phyloP scores from a whole-genome alignment of 1,284 basidiomycete species.

The Cutaneotrichosporon cutaneum region DNA sequence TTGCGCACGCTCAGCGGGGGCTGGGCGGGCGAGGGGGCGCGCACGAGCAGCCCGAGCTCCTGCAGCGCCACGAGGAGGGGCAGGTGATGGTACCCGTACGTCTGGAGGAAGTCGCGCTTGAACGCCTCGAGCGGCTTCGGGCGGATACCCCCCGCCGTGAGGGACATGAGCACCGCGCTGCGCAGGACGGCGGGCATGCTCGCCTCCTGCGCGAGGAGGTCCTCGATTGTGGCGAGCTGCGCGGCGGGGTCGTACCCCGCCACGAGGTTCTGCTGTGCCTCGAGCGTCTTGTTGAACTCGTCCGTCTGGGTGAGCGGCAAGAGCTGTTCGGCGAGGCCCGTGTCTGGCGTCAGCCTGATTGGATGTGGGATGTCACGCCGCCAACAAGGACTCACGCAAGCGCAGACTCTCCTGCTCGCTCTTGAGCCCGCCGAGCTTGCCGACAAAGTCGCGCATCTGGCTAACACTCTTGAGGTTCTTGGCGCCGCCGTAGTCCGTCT shows the following conservation, averaged over 20 bases:
- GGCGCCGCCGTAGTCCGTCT: slow-evolving; percentile 70
- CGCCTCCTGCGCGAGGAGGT: slow-evolving; percentile 71
- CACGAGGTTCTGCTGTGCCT: slow-evolving; percentile 95
- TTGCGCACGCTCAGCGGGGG: slow-evolving; percentile 74
- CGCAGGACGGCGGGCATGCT: slow-evolving; percentile 75
- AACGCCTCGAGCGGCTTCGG: slow-evolving; percentile 79
- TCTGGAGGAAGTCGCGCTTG: slow-evolving; percentile 89
- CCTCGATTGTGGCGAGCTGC: slow-evolving; percentile 79
- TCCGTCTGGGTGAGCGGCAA: slow-evolving; percentile 82
- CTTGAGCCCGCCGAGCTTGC: slow-evolving; percentile 86
- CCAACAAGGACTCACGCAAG: slow-evolving; percentile 64
- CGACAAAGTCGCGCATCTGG: slow-evolving; percentile 92
- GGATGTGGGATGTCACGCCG: neutral
- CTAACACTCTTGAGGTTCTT: slow-evolving; percentile 72
- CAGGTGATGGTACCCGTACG: slow-evolving; percentile 87
- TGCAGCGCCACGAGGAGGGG: slow-evolving; percentile 80
- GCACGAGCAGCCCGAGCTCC: slow-evolving; percentile 63
- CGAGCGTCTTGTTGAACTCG: slow-evolving; percentile 84
- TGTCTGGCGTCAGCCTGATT: slow-evolving; percentile 62
- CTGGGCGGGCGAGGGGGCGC: slow-evolving; percentile 42
- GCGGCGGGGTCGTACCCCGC: slow-evolving; percentile 77
- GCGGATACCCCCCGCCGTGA: slow-evolving; percentile 83
- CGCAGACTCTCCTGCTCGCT: slow-evolving; percentile 83
- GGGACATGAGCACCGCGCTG: slow-evolving; percentile 78
- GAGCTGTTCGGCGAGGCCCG: slow-evolving; percentile 86